These are phyloP conservation scores for Umbilicus rupestris DNA, from an alignment of 164 flowering plant genomes.

Conservation along the genomic window DNA sequence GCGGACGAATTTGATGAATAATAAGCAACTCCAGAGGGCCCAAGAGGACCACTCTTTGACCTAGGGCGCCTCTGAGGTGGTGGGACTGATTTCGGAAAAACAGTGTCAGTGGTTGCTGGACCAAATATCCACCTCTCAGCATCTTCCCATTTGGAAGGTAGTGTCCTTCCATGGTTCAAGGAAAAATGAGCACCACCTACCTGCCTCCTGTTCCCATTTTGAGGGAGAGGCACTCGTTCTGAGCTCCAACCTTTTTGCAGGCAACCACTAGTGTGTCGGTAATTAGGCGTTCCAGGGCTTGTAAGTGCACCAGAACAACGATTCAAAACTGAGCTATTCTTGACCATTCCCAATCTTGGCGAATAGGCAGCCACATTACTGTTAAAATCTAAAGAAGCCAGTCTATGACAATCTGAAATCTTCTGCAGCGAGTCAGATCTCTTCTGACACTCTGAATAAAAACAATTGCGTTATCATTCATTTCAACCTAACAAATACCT, in stretches of 20 bases:
- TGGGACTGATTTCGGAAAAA: slow-evolving; percentile 24
- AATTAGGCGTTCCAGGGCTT: slow-evolving; percentile 6
- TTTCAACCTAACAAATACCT: slow-evolving; percentile 12
- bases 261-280: slow-evolving; percentile 19
- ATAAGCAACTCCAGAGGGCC: slow-evolving; percentile 62
- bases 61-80: slow-evolving; percentile 65
- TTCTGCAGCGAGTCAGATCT: slow-evolving; percentile 38
- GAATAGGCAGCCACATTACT: slow-evolving; percentile 35
- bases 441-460: slow-evolving; percentile 53
- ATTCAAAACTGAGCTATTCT: slow-evolving; percentile 36
- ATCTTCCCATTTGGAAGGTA: slow-evolving; percentile 99
- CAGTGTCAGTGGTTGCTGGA: slow-evolving; percentile 57
- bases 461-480: neutral
- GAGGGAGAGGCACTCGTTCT: slow-evolving; percentile 4
- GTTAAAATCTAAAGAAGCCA: slow-evolving; percentile 68
- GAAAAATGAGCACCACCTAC: neutral
- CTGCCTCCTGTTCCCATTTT: slow-evolving; percentile 24
- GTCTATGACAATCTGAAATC: slow-evolving; percentile 37
- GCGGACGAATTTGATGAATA: slow-evolving; percentile 58
- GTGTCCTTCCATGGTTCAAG: slow-evolving; percentile 57
- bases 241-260: slow-evolving; percentile 8
- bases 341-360: slow-evolving; percentile 47
- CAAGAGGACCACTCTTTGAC: slow-evolving; percentile 94
- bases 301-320: slow-evolving; percentile 29
- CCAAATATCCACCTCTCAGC: slow-evolving; percentile 98